These are phyloP conservation scores for Cylindrotheca closterium DNA, from an alignment of 108 stramenopile species.

Conservation along the genomic window DNA sequence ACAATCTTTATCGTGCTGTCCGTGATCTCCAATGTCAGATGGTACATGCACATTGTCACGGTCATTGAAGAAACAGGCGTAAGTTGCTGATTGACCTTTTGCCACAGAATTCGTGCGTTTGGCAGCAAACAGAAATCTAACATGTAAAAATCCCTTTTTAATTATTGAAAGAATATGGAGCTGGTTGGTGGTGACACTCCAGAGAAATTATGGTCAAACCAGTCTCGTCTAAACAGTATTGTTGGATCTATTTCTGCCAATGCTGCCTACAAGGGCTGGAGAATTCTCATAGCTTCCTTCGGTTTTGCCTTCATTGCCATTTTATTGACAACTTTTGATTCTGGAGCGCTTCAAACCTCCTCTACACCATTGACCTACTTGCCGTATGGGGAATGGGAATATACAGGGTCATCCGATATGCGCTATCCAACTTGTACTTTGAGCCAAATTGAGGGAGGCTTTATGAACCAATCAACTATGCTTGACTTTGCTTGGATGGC, in stretches of 20 bases:
- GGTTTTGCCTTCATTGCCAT: conserved; percentile 42
- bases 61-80: conserved; percentile 43
- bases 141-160: not conserved
- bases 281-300: conserved; percentile 24
- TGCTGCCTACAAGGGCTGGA: conserved; percentile 27
- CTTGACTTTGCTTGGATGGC: conserved; percentile 62
- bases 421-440: conserved; percentile 57
- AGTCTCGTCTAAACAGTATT: conserved; percentile 44
- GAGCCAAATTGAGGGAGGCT: conserved; percentile 16
- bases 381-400: conserved; percentile 34
- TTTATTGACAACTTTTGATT: conserved; percentile 31
- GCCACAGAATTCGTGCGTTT: no score
- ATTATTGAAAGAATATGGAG: conserved; percentile 12
- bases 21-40: conserved; percentile 16
- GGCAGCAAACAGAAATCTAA: not conserved
- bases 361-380: conserved; percentile 8
- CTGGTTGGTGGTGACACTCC: conserved; percentile 24
- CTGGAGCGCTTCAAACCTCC: not conserved
- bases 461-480: conserved; percentile 28
- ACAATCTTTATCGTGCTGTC: conserved; percentile 25
- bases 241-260: conserved; percentile 37
- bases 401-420: conserved; percentile 30
- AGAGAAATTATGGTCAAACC: conserved; percentile 25
- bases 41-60: conserved; percentile 26
- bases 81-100: not conserved